Percentiles rank a stretch among this genome's conserved stretches.
These are phyloP conservation scores for Pseudogymnoascus pannorum DNA, from an alignment of 2,329 filamentous ascomycete genomes.

Conservation along the genomic window DNA sequence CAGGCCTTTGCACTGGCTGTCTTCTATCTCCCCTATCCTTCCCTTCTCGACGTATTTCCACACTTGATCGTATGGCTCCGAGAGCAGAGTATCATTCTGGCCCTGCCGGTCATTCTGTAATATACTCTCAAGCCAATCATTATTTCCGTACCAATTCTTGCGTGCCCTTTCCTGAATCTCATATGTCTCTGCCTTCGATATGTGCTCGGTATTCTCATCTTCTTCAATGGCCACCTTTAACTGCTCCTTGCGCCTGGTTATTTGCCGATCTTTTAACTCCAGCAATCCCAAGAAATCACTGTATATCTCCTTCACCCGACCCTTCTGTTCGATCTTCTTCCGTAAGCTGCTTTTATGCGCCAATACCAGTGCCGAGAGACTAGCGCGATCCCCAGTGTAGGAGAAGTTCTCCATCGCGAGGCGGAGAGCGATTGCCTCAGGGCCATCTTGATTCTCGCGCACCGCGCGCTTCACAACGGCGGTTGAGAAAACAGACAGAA, in stretches of 20 bases:
- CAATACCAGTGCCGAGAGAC: constrained; percentile 60
- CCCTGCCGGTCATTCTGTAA: constrained; percentile 56
- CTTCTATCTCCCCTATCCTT: constrained; percentile 48
- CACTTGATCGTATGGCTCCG: constrained; percentile 59
- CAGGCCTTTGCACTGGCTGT: constrained; percentile 40
- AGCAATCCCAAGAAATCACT: constrained; percentile 57
- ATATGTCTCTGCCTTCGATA: constrained; percentile 37
- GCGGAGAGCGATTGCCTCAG: constrained; percentile 43
- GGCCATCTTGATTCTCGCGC: constrained; percentile 34
- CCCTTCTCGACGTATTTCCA: constrained; percentile 62
- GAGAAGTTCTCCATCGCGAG: constrained; percentile 54
- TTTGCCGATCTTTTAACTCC: constrained; percentile 51
- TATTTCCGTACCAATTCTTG: constrained; percentile 72
- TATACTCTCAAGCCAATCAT: constrained; percentile 65
- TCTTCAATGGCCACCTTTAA: constrained; percentile 29
- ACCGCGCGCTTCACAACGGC: constrained; percentile 68
- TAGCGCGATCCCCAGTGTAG: constrained; percentile 45
- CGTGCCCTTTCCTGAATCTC: constrained; percentile 52
- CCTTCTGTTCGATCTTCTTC: constrained; percentile 51
- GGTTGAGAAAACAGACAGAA: constrained; percentile 77
- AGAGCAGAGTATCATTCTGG: constrained; percentile 55
- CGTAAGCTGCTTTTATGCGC: constrained; percentile 63
- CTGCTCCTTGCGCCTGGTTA: constrained; percentile 47
- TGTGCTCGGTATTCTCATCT: constrained; percentile 16
- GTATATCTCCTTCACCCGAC: constrained; percentile 51